These are phyloP conservation scores for Medicago truncatula DNA, from an alignment of 306 rosid genomes.

Conservation along the genomic window MtrunA17r5.0-ANR NC_053048.1:37732501-37733000, in stretches of 20 bases:
- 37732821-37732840: not conserved
- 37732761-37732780: not conserved
- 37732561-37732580: not conserved
- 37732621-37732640: not conserved
- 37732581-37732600: not conserved
- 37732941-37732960: not conserved
- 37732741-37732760: not conserved
- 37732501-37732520: conserved; percentile 16
- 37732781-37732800: not conserved
- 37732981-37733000: not conserved
- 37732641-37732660: not conserved
- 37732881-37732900: not conserved
- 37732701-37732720: not conserved
- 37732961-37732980: not conserved
- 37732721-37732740: not conserved
- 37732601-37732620: not conserved
- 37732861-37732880: not conserved
- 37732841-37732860: not conserved
- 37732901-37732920: not conserved
- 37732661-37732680: not conserved
- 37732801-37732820: not conserved
- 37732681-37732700: not conserved
- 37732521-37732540: conserved; percentile 5
- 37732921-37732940: not conserved
- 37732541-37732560: conserved; percentile 5